phyloP scores from a whole-genome alignment of 768 basidiomycete species.

The Trametes cingulata region DNA sequence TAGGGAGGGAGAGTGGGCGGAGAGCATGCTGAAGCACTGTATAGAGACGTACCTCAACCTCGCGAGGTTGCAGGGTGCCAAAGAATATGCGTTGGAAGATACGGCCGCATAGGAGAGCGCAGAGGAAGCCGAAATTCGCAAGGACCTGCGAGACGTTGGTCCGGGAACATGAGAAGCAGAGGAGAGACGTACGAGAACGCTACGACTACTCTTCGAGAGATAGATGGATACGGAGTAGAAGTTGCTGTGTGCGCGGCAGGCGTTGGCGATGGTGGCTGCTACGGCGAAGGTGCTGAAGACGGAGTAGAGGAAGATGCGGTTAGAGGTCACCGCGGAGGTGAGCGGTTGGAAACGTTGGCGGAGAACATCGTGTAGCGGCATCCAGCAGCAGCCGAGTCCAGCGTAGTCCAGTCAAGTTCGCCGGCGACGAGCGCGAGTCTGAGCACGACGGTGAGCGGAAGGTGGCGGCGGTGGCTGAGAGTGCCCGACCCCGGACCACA shows the following conservation, averaged over 20 bases:
- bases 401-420: not conserved
- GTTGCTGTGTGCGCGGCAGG: conserved; percentile 80
- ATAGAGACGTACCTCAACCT: conserved; percentile 74
- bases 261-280: conserved; percentile 72
- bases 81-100: conserved; percentile 88
- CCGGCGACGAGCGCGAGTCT: not conserved
- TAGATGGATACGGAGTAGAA: conserved; percentile 94
- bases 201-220: conserved; percentile 91
- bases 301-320: conserved; percentile 70
- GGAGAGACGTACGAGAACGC: conserved; percentile 68
- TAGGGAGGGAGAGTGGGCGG: conserved; percentile 36
- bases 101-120: conserved; percentile 75
- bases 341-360: conserved; percentile 54
- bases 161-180: not conserved
- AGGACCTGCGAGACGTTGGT: conserved; percentile 59
- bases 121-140: conserved; percentile 84
- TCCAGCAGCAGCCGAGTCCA: conserved; percentile 18
- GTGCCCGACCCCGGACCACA: not conserved
- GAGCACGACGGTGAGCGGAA: not conserved
- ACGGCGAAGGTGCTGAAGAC: conserved; percentile 68
- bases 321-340: conserved; percentile 52
- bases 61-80: conserved; percentile 80
- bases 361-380: conserved; percentile 53
- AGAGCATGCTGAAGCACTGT: not conserved
- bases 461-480: conserved; percentile 1